Percentiles rank a stretch among this genome's conserved stretches.
Conservation (phyloP, 768 basidiomycete genomes). For the Kwoniella dejecticola region DNA sequence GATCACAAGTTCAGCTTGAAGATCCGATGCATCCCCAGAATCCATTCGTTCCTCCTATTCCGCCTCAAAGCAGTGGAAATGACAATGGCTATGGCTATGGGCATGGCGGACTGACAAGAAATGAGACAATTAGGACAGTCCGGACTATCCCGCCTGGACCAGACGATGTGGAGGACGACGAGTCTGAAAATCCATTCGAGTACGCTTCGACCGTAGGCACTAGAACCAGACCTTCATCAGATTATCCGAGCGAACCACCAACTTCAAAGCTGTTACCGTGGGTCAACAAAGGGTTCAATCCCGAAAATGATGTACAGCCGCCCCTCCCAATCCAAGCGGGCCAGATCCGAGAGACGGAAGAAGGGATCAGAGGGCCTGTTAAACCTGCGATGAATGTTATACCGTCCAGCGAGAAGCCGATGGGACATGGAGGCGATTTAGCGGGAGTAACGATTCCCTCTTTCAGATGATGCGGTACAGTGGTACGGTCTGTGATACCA, state of each 20-base stretch:
- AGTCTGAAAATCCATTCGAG: constrained; percentile 3
- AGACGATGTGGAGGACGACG: constrained; percentile 7
- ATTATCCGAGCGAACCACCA: constrained; percentile 12
- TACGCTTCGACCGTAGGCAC: background rate
- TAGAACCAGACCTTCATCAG: constrained; percentile 11
- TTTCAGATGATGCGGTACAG: constrained; percentile 5
- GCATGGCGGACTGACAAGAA: background rate
- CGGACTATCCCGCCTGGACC: constrained; percentile 9
- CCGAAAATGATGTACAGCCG: background rate
- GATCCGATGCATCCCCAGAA: too few relatives aligned
- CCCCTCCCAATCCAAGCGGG: background rate
- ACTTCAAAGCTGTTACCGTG: constrained; percentile 24
- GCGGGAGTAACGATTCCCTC: constrained; percentile 10
- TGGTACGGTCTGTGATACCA: too few relatives aligned
- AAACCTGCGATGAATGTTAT: constrained; percentile 17
- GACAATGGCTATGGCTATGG: background rate
- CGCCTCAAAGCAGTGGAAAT: background rate
- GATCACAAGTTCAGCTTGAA: background rate
- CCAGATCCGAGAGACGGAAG: background rate
- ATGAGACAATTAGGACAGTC: constrained; percentile 11
- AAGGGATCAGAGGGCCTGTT: constrained; percentile 6
- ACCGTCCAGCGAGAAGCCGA: background rate
- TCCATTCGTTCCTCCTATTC: constrained; percentile 21
- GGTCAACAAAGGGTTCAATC: constrained; percentile 14
- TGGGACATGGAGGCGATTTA: constrained; percentile 17